Base-by-base conservation (phyloP, 2,329 filamentous ascomycete species). In the Penicillium frequentans region DNA sequence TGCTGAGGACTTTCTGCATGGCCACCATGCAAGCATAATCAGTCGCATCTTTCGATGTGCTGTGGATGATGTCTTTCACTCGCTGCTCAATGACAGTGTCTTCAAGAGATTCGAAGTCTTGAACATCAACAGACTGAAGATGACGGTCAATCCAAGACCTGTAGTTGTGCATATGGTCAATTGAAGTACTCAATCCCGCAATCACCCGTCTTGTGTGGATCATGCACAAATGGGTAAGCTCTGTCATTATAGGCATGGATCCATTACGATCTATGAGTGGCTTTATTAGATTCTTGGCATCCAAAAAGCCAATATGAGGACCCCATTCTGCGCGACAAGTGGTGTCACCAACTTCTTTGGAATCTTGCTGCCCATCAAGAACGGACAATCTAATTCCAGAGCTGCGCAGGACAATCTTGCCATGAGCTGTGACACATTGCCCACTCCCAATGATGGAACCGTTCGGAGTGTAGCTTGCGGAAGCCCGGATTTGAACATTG, bases 241-340 rank as follows among this genome's bases (percentile, higher is more conserved):
- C 57, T 10, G 16, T 31, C 45, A 56, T 27, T 13, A n/a, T 6
- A 8, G 23, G 57, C 24, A 45, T 60, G 3, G 50, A 27, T 7
- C 24, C 16, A 43, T 46, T 52, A n/a, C 43, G 55, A n/a, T 33
- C 55, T 37, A 59, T 37, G 2, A 37, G 16, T 35, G 58, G 55
- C 54, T 56, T 56, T 21, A 62, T 51, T 3, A 62, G 54, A 50
- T 31, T 45, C 2, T n/a, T 49, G 19, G 29, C 23, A 24, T 59
- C 47, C 48, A 59, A 29, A 31, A 63, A 61, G 9, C 61, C 58
- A 9, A 63, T 54, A 39, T 63, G 53, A 5, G 56, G 60, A 13
- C 37, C 52, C 60, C 60, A 63, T 26, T 49, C 44, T 31, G 23
- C 33, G 10, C 52, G 27, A 27, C 21, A 47, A n/a, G 24, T 24